phyloP scores from a whole-genome alignment of 805 yeast species.

The Candida quercuum region DNA sequence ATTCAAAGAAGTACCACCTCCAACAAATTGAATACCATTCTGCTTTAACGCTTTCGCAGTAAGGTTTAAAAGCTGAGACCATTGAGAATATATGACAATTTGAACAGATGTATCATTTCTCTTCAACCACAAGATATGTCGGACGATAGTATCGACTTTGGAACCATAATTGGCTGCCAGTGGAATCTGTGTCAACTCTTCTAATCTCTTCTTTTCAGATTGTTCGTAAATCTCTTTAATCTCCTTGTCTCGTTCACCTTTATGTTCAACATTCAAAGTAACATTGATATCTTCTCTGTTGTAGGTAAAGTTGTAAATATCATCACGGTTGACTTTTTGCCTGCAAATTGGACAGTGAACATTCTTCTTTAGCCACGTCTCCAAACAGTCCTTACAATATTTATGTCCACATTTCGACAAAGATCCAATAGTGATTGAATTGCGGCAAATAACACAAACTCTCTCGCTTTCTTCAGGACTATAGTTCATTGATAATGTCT shows the following conservation, averaged over 20 bases:
- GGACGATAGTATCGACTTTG: constrained; percentile 77
- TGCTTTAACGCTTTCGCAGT: constrained; percentile 60
- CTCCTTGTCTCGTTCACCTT: constrained; percentile 13
- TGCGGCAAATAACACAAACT: constrained; percentile 75
- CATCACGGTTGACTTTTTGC: constrained; percentile 36
- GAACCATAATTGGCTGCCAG: constrained; percentile 64
- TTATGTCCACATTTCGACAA: constrained; percentile 89
- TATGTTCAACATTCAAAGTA: constrained; percentile 30
- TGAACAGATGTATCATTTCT: constrained; percentile 48
- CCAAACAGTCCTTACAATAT: constrained; percentile 78
- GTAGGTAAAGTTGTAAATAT: constrained; percentile 67
- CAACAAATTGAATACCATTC: constrained; percentile 52
- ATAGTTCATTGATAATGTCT: constrained; percentile 30
- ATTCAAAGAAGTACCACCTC: too few species aligned
- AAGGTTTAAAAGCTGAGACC: constrained; percentile 68
- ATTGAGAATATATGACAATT: constrained; percentile 85
- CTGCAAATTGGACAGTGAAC: constrained; percentile 82
- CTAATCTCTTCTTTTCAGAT: constrained; percentile 35
- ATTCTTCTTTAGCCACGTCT: constrained; percentile 60
- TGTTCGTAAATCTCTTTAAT: constrained; percentile 25
- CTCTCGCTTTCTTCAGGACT: constrained; percentile 26
- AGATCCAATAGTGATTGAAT: constrained; percentile 66
- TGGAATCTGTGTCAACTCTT: constrained; percentile 38
- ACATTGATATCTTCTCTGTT: constrained; percentile 48
- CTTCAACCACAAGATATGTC: constrained; percentile 63